phyloP scores from a whole-genome alignment of 2,329 filamentous ascomycete species.

The Huntiella moniliformis region DNA sequence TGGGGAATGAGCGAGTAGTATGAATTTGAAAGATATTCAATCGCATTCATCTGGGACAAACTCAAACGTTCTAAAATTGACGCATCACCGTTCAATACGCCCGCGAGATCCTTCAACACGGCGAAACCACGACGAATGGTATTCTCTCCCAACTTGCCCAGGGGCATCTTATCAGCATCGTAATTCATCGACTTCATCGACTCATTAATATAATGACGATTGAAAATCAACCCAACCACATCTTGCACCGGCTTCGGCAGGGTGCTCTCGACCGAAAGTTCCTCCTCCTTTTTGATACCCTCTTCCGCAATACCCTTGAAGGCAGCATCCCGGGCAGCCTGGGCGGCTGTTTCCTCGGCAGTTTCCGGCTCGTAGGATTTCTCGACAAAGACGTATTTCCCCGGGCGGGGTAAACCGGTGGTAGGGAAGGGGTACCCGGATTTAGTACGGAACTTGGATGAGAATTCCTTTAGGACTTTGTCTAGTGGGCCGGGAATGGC shows the following conservation, averaged over 20 bases:
- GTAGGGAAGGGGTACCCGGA: conserved; percentile 37
- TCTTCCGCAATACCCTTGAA: conserved; percentile 12
- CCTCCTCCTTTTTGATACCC: conserved; percentile 18
- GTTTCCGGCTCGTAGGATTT: conserved; percentile 44
- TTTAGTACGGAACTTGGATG: conserved; percentile 45
- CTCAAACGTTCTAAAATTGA: conserved; percentile 27
- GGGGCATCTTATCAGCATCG: conserved; percentile 55
- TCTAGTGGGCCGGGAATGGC: conserved; percentile 25
- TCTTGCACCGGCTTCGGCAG: conserved; percentile 42
- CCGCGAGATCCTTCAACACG: conserved; percentile 55
- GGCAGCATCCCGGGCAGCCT: background rate
- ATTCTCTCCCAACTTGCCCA: conserved; percentile 66
- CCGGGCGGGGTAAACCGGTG: conserved; percentile 37
- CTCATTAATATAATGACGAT: conserved; percentile 49
- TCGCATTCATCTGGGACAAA: conserved; percentile 23
- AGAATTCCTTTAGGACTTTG: conserved; percentile 30
- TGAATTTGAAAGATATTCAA: conserved; percentile 50
- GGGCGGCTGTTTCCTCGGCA: conserved; percentile 12
- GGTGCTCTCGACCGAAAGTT: conserved; percentile 18
- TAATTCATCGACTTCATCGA: conserved; percentile 52
- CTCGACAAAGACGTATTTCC: conserved; percentile 67
- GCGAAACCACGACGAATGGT: conserved; percentile 62
- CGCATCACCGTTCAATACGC: conserved; percentile 36
- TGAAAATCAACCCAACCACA: conserved; percentile 70
- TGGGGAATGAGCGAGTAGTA: conserved; percentile 77